A percentile compares a stretch with the other conserved stretches of the same genome.
phyloP scores from a whole-genome alignment of 257 asterid genomes.

The Pogostemon cablin region DNA sequence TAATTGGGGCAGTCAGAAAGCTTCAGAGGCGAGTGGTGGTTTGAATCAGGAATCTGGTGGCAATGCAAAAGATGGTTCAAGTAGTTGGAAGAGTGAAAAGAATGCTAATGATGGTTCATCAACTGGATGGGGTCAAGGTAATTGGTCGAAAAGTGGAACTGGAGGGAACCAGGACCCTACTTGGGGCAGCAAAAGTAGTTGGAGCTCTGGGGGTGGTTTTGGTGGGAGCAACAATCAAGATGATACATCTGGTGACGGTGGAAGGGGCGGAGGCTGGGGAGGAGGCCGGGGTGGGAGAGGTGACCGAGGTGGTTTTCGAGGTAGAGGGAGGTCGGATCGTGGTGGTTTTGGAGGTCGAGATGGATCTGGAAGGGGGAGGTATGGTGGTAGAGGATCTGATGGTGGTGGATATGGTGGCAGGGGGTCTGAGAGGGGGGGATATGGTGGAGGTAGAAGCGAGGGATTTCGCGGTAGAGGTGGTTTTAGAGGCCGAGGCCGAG shows the following conservation, averaged over 20 bases:
- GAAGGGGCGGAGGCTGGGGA: constrained; percentile 75
- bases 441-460: constrained; percentile 46
- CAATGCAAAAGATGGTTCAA: constrained; percentile 32
- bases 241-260: constrained; percentile 47
- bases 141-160: constrained; percentile 52
- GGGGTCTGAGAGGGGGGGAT: constrained; percentile 47
- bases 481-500: constrained; percentile 64
- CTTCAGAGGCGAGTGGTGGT: constrained; percentile 37
- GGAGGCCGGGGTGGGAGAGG: constrained; percentile 64
- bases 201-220: constrained; percentile 62
- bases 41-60: constrained; percentile 35
- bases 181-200: constrained; percentile 70
- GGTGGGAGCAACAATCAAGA: constrained; percentile 49
- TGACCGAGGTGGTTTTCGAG: constrained; percentile 55
- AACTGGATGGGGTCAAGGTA: constrained; percentile 77
- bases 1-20: constrained; percentile 42
- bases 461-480: constrained; percentile 64
- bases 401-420: constrained; percentile 51
- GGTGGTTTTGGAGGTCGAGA: constrained; percentile 67
- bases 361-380: constrained; percentile 48
- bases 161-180: constrained; percentile 52
- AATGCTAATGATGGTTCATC: constrained; percentile 51
- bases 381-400: constrained; percentile 48
- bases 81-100: constrained; percentile 41
- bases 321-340: constrained; percentile 60